Base-by-base conservation (phyloP, 306 rosid genomes). In the Citrullus colocynthis region DNA sequence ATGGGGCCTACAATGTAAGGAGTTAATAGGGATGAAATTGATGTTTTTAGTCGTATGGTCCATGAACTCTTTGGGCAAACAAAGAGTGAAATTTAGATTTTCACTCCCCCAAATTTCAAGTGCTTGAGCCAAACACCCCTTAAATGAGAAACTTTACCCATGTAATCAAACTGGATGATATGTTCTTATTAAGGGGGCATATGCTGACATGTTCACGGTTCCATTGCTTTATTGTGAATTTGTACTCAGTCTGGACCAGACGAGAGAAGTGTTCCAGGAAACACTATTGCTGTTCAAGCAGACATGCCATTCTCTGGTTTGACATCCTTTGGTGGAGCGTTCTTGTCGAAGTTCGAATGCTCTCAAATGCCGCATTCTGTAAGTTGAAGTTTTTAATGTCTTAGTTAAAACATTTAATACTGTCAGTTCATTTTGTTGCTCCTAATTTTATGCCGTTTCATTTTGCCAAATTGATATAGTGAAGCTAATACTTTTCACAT, bases 341-440 rank as follows among this genome's bases (percentile, higher is more conserved):
- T 95, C 79, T 79, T 95, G 21, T 95, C 98, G 0, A 95, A 95
- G 82, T 95, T 95, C 67, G 91, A 95, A 81, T 95, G 98, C 74
- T 91, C 98, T 74, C 96, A 92, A 79, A 88, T 95, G 99, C 97
- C 99, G 21, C 97, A 95, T 84, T 90, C 93, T 28, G 99, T 95
- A 86, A 81, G 99, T 92, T 69, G 71, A 76, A 51, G 24, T 76
- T 70, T 76, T 52, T 48, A 11, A 63, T 74, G 4, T 69, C 74
- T 21, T 78, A 24, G 14, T 13, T 11, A 20, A 21, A 9, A 54
- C 2, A 6, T 44, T 44, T 24, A 20, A 6, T 70, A 48, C 39
- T 14, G 20, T 51, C 20, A 37, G 45, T 73, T 48, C 60, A 49
- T 49, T 51, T 30, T 4, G 16, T 51, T 49, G 16, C 61, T 28